Conservation (phyloP, 2,329 filamentous ascomycete genomes). For the Knufia petricola region DNA sequence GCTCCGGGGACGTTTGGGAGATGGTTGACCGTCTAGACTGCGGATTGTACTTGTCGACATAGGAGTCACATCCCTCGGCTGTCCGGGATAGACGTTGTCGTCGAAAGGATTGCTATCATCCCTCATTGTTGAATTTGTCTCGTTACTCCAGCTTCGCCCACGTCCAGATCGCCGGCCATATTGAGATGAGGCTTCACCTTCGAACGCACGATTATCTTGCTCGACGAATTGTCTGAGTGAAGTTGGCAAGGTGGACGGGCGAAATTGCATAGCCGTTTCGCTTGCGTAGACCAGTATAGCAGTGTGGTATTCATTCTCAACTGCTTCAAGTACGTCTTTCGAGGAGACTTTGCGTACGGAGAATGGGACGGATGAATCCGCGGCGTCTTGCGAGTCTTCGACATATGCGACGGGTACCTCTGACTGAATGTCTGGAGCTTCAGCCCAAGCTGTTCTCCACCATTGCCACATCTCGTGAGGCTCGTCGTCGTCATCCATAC, state of each 20-base stretch:
- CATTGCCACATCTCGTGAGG: slow-evolving; percentile 37
- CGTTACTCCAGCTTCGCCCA: slow-evolving; percentile 8
- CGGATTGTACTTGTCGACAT: slow-evolving; percentile 21
- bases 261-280: slow-evolving; percentile 34
- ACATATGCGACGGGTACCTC: neutral
- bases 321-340: slow-evolving; percentile 46
- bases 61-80: slow-evolving; percentile 17
- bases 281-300: slow-evolving; percentile 53
- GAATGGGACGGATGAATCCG: slow-evolving; percentile 25
- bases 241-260: slow-evolving; percentile 23
- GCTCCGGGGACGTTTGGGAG: slow-evolving; percentile 15
- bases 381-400: slow-evolving; percentile 11
- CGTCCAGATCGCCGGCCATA: slow-evolving; percentile 8
- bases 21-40: slow-evolving; percentile 19
- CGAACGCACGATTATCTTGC: slow-evolving; percentile 38
- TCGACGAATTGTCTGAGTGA: slow-evolving; percentile 37
- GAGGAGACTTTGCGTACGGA: slow-evolving; percentile 37
- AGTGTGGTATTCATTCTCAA: slow-evolving; percentile 41
- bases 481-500: slow-evolving; percentile 27
- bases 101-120: slow-evolving; percentile 9
- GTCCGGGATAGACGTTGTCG: neutral
- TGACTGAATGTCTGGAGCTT: neutral
- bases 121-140: slow-evolving; percentile 10
- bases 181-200: slow-evolving; percentile 13
- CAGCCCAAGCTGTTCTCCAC: slow-evolving; percentile 40